Percentiles rank a stretch among this genome's conserved stretches.
phyloP scores from a whole-genome alignment of 176 grass and related monocot species.

The Ampelocalamus luodianensis region DNA sequence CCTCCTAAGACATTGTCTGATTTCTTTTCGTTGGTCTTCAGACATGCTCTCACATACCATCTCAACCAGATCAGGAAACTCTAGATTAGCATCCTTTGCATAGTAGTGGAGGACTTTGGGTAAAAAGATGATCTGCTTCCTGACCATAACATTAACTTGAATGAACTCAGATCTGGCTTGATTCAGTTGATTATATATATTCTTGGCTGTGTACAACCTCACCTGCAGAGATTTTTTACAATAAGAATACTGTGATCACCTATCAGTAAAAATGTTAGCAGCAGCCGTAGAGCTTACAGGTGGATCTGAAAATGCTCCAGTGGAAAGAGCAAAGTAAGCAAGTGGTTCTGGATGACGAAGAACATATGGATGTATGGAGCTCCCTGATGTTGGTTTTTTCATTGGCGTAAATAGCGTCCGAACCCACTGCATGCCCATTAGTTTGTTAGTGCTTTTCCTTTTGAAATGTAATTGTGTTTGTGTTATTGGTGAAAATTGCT shows the following conservation, averaged over 20 bases:
- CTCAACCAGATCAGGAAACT: slow-evolving; percentile 65
- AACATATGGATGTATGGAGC: slow-evolving; percentile 67
- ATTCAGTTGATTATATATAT: slow-evolving; percentile 68
- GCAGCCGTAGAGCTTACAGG: slow-evolving; percentile 52
- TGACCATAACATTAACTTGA: slow-evolving; percentile 64
- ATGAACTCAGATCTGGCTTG: slow-evolving; percentile 79
- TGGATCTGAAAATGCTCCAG: slow-evolving; percentile 90
- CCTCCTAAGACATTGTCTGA: slow-evolving; percentile 62
- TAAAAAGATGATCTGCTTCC: slow-evolving; percentile 73
- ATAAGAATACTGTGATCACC: not conserved
- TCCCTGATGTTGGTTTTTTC: slow-evolving; percentile 52
- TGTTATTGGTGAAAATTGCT: slow-evolving; percentile 22
- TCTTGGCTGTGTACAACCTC: slow-evolving; percentile 83
- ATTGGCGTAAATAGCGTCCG: slow-evolving; percentile 56
- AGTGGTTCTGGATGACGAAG: slow-evolving; percentile 65
- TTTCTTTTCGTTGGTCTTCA: slow-evolving; percentile 62
- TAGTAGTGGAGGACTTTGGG: slow-evolving; percentile 85
- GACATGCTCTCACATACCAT: slow-evolving; percentile 76
- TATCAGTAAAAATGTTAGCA: slow-evolving; percentile 30
- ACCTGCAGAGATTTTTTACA: slow-evolving; percentile 61
- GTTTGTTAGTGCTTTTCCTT: slow-evolving; percentile 34
- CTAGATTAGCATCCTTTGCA: slow-evolving; percentile 74
- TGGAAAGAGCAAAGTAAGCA: slow-evolving; percentile 92
- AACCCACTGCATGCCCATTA: slow-evolving; percentile 60
- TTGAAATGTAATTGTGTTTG: not conserved